A percentile compares a stretch with the other conserved stretches of the same genome.
These are phyloP conservation scores for Lipomyces sp. DNA, from an alignment of 805 yeast species.

Conservation along the genomic window DNA sequence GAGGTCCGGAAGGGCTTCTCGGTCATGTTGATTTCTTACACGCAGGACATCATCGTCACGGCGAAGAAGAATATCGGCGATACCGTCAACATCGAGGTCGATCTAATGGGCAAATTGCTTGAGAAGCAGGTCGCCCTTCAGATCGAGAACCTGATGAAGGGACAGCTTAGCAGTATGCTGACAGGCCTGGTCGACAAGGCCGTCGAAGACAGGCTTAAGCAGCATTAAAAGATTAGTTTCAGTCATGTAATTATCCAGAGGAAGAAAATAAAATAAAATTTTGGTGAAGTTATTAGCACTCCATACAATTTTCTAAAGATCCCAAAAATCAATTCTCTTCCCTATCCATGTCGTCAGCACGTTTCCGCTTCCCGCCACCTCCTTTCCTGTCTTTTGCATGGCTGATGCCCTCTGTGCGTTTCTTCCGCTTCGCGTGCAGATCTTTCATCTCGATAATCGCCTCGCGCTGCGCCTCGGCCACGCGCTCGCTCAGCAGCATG, in stretches of 20 bases:
- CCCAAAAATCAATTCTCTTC: constrained; percentile 37
- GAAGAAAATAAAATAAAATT: neutral
- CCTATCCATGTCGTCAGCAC: constrained; percentile 47
- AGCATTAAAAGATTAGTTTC: neutral
- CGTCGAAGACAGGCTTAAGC: constrained; percentile 44
- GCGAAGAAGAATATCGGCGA: constrained; percentile 60
- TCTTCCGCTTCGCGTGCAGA: constrained; percentile 50
- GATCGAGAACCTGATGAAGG: constrained; percentile 49
- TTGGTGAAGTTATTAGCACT: too few relatives aligned
- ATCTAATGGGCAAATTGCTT: constrained; percentile 84
- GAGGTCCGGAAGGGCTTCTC: constrained; percentile 49
- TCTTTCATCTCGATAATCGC: constrained; percentile 78
- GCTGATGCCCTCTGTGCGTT: constrained; percentile 23
- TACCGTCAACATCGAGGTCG: constrained; percentile 87
- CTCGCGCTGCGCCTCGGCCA: constrained; percentile 87
- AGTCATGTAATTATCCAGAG: neutral
- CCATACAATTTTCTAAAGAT: neutral
- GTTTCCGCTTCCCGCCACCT: constrained; percentile 39
- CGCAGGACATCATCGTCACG: constrained; percentile 76
- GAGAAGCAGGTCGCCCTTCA: constrained; percentile 71
- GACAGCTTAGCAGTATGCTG: constrained; percentile 49
- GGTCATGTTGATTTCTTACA: constrained; percentile 88
- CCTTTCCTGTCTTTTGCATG: constrained; percentile 39
- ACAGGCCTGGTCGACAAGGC: constrained; percentile 48
- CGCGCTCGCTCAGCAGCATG: constrained; percentile 74